A percentile compares a stretch with the other conserved stretches of the same genome.
Conservation (phyloP, 2,329 filamentous ascomycete genomes). For the Aurifilum marmelostoma region DNA sequence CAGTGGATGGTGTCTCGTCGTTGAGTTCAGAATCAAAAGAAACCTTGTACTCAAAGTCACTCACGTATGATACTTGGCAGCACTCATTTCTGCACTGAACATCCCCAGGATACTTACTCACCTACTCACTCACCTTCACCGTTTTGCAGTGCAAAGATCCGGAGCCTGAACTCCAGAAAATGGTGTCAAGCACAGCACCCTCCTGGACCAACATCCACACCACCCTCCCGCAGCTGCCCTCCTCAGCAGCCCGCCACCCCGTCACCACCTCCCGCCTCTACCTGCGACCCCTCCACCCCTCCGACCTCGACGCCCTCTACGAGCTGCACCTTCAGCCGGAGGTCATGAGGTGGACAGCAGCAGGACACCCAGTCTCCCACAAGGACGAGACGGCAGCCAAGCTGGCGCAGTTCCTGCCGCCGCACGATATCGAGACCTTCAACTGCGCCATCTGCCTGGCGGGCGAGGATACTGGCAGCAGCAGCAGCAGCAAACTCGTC, state of each 20-base stretch:
- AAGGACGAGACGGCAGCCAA: slow-evolving; percentile 47
- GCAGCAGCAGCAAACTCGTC: slow-evolving; percentile 52
- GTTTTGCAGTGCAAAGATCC: too few relatives aligned
- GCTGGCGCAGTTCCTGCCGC: slow-evolving; percentile 49
- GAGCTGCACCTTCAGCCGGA: slow-evolving; percentile 60
- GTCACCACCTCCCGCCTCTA: slow-evolving; percentile 20
- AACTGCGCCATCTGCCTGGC: slow-evolving; percentile 57
- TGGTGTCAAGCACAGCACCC: neutral
- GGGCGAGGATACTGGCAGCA: slow-evolving; percentile 39
- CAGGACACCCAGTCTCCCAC: slow-evolving; percentile 43
- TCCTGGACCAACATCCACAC: slow-evolving; percentile 15
- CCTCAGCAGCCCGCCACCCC: neutral
- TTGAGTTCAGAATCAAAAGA: neutral
- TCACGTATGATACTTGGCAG: neutral
- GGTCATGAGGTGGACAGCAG: slow-evolving; percentile 63
- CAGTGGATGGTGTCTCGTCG: neutral
- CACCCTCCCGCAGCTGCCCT: slow-evolving; percentile 7
- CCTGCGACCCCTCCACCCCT: slow-evolving; percentile 5
- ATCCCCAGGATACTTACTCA: too few relatives aligned
- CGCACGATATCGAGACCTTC: slow-evolving; percentile 55
- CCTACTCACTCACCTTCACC: too few relatives aligned
- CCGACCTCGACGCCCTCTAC: slow-evolving; percentile 55
- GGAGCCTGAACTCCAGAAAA: neutral
- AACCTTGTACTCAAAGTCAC: neutral
- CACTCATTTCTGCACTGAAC: neutral